Evolutionary conservation across 352 stramenopile genomes (phyloP), one percentile per base, ranked within the genome.

Genomic region (Pythium rhizo-oryzae): DNA sequence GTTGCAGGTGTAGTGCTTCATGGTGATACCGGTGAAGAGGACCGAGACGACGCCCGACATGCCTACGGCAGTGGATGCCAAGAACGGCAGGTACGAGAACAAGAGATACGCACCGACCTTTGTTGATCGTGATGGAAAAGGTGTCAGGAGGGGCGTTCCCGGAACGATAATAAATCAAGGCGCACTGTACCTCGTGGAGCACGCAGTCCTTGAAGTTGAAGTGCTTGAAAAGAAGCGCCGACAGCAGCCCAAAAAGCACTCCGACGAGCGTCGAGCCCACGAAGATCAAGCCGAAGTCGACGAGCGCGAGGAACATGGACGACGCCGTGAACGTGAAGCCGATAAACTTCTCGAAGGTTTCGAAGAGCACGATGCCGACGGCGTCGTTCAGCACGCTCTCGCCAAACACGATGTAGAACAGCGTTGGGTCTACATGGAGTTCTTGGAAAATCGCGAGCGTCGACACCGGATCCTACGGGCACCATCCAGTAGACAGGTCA

Each of bases 361-460:
- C 75, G 61, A 93, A 97, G 1, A 95, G 65, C 13, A 93, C 84
- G 39, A 97, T 84, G 1, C 73, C 76, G 8, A 96, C 78, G 13
- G 87, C 87, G 69, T 97, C 89, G 65, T 96, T 97, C n/a, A 97
- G 71, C 23, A 91, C 84, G 16, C 72, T 87, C 71, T 97, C 89
- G 43, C 89, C 89, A 80, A 96, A 96, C 4, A 94, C 81, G 24
- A 97, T 72, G 67, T 93, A 96, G 71, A 95, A 95, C 18, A 97
- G 63, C 33, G 78, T 82, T 33, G 84, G 83, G 65, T 97, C 83
- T 0, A 76, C 70, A 23, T 70, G 74, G 13, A 82, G 72, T 21
- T 80, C 77, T 73, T 90, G 79, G 70, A 96, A 93, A 12, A 96
- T 82, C 2, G 82, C 80, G n/a, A 96, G 65, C 30, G 85, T 90